Percentiles rank a stretch among this genome's conserved stretches.
Evolutionary conservation across 1,284 basidiomycete species (phyloP).

Genomic region (Austroboletus novae-zelandiae): DNA sequence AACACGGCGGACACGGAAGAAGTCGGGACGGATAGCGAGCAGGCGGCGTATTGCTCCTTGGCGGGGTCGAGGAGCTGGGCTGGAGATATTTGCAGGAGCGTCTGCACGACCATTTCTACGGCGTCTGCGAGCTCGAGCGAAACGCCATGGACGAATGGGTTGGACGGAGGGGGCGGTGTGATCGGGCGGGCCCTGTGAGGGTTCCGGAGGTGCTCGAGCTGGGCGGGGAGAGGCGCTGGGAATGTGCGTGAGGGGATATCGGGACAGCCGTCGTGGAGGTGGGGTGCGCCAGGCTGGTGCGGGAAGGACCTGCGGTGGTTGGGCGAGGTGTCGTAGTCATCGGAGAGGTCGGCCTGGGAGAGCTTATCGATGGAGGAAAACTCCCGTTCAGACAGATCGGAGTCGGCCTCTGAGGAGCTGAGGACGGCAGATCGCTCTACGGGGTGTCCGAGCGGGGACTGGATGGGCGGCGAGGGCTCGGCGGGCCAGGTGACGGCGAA

Average conservation of each 20-base stretch:
- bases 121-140: slow-evolving; percentile 85
- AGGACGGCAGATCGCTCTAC: slow-evolving; percentile 37
- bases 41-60: slow-evolving; percentile 88
- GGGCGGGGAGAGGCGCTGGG: slow-evolving; percentile 69
- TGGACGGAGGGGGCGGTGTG: slow-evolving; percentile 1
- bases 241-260: slow-evolving; percentile 60
- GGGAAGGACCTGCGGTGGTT: slow-evolving; percentile 25
- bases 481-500: slow-evolving; percentile 51
- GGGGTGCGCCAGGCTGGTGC: slow-evolving; percentile 23
- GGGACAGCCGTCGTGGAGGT: slow-evolving; percentile 22
- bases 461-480: slow-evolving; percentile 37
- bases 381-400: slow-evolving; percentile 46
- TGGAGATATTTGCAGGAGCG: slow-evolving; percentile 83
- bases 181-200: slow-evolving; percentile 44
- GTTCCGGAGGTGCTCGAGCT: slow-evolving; percentile 64
- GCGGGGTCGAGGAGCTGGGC: slow-evolving; percentile 88
- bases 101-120: slow-evolving; percentile 85
- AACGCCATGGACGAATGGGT: slow-evolving; percentile 51
- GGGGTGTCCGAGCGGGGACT: slow-evolving; percentile 28
- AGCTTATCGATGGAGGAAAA: slow-evolving; percentile 28
- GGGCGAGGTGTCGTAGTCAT: slow-evolving; percentile 29
- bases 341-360: slow-evolving; percentile 33
- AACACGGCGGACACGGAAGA: slow-evolving; percentile 86
- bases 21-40: slow-evolving; percentile 80
- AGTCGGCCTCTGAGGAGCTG: slow-evolving; percentile 51